Evolutionary conservation across 1,284 basidiomycete genomes (phyloP), one percentile per base, ranked within the genome.

Genomic region (Cutaneotrichosporon sp.): DNA sequence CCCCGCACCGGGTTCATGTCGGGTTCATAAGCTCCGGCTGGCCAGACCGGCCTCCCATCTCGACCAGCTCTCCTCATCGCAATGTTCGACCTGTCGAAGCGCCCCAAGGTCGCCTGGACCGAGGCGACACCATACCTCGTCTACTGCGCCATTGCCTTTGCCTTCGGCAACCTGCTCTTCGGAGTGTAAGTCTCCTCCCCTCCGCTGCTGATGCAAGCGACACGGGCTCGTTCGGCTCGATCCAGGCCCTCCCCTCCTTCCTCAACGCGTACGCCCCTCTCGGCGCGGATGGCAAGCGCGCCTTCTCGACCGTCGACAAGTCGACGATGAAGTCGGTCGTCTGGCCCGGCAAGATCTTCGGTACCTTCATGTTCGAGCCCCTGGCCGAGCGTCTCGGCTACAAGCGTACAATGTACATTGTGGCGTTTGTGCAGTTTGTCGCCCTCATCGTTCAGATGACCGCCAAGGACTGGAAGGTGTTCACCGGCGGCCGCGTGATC

Each of bases 181-280:
- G 68, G 68, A 18, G 55, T 55, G 68, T 69, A 27, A 59, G 67
- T 59, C 4, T 11, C 13, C 25, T 24, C 36, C n/a, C 51, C 34
- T 7, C 11, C 11, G 29, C 24, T 9, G 22, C 65, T 56, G 47
- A 57, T 20, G 2, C 20, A 24, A 69, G 68, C 52, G 68, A 69
- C 54, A 54, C 63, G 14, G 54, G 45, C 4, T 62, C 64, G 16
- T 69, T 69, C 58, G 66, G 66, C 13, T 67, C 68, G 6, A 56
- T 69, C 1, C 66, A 69, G 31, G 63, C 68, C 20, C 56, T 69
- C 18, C 68, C 68, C 18, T 64, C 67, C 4, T 69, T 58, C 56
- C 59, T 69, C 13, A 46, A 33, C 29, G 18, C 36, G 3, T 69
- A 68, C 45, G 68, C 66, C 6, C 50, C 50, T 2, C 38, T 36